phyloP scores from a whole-genome alignment of 2,329 filamentous ascomycete species.

The Colletotrichum tropicale region DNA sequence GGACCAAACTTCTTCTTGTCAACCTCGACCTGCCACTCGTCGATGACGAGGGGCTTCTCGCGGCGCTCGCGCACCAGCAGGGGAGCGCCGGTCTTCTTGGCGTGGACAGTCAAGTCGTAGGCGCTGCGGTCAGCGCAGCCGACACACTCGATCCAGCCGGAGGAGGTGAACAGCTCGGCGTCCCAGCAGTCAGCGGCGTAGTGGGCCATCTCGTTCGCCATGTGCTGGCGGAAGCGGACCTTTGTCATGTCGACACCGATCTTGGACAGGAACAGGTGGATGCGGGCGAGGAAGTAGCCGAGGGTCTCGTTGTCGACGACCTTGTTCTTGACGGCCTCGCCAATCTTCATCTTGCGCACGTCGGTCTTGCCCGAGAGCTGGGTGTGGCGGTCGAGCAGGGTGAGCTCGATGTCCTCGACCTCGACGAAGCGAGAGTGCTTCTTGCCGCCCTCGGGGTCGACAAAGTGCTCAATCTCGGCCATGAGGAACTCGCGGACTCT shows the following conservation, averaged over 20 bases:
- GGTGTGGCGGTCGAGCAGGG: conserved; percentile 82
- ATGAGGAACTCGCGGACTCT: conserved; percentile 97
- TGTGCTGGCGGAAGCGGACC: conserved; percentile 96
- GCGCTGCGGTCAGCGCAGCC: conserved; percentile 95
- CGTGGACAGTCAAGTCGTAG: conserved; percentile 91
- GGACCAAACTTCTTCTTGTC: conserved; percentile 97
- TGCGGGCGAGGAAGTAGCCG: conserved; percentile 95
- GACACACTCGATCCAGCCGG: conserved; percentile 98
- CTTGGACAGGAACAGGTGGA: conserved; percentile 87
- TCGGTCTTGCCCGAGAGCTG: conserved; percentile 87
- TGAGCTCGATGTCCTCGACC: conserved; percentile 82
- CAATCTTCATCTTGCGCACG: conserved; percentile 76
- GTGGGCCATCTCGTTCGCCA: conserved; percentile 80
- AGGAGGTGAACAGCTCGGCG: conserved; percentile 87
- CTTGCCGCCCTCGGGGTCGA: conserved; percentile 93
- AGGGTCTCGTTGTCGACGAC: conserved; percentile 97
- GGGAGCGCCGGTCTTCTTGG: conserved; percentile 87
- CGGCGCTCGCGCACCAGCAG: conserved; percentile 84
- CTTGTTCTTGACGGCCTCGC: conserved; percentile 81
- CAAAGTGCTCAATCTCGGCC: conserved; percentile 99
- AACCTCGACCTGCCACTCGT: conserved; percentile 87
- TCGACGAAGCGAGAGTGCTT: conserved; percentile 89
- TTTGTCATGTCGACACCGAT: conserved; percentile 88
- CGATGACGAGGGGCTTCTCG: conserved; percentile 76
- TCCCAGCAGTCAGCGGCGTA: conserved; percentile 99